phyloP scores from a whole-genome alignment of 768 basidiomycete genomes.

The Termitomyces sp. region DNA sequence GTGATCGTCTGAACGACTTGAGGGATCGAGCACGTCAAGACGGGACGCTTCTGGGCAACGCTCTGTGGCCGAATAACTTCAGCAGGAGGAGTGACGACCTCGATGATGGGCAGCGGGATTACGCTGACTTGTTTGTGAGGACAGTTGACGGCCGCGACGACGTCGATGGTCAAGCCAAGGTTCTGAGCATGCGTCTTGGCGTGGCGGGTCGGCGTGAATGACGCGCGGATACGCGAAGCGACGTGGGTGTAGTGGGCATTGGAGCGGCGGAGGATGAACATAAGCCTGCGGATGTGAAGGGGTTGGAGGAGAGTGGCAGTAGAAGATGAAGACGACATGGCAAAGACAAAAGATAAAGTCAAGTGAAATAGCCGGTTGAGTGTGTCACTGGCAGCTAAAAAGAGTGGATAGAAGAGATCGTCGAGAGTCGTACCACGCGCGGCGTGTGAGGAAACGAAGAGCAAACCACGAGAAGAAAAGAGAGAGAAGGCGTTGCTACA shows the following conservation, averaged over 20 bases:
- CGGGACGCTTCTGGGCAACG: conserved; percentile 11
- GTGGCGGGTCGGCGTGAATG: conserved; percentile 34
- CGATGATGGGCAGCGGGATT: conserved; percentile 34
- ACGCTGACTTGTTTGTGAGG: conserved; percentile 35
- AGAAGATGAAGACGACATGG: conserved; percentile 18
- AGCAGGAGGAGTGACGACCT: conserved; percentile 19
- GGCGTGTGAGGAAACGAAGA: conserved; percentile 25
- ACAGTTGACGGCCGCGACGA: conserved; percentile 35
- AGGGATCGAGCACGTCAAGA: conserved; percentile 24
- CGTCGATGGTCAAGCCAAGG: conserved; percentile 44
- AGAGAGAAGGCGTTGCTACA: conserved; percentile 15
- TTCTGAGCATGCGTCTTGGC: conserved; percentile 43
- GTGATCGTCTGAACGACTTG: conserved; percentile 12
- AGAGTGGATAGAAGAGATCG: conserved; percentile 3
- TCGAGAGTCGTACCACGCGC: conserved; percentile 27
- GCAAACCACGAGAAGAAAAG: conserved; percentile 6
- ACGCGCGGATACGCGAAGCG: conserved; percentile 33
- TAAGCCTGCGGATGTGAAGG: conserved; percentile 31
- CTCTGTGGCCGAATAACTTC: conserved; percentile 5
- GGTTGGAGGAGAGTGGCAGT: conserved; percentile 16
- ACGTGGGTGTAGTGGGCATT: conserved; percentile 37
- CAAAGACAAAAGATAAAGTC: conserved; percentile 1
- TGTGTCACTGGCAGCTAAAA: conserved; percentile 10
- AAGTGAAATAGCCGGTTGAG: neutral
- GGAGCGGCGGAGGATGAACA: conserved; percentile 35